Evolutionary conservation across 73 alveolate genomes (phyloP).

Genomic region (Uronychia binucleata): DNA sequence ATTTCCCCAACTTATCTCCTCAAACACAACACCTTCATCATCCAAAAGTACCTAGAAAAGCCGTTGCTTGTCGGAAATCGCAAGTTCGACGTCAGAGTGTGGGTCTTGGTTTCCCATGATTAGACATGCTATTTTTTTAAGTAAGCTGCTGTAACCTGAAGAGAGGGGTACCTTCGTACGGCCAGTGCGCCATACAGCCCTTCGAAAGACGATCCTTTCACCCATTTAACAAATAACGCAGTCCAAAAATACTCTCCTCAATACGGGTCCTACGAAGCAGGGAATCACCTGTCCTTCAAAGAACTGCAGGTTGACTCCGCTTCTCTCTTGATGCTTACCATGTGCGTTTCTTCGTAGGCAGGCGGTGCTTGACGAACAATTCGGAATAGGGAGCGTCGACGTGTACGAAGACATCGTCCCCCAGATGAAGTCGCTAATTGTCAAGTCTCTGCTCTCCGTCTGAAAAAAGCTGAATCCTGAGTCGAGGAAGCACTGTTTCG

Average conservation of each 20-base stretch:
- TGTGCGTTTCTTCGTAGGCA: conserved; percentile 6
- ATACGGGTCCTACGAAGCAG: conserved; percentile 91
- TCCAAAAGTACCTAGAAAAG: conserved; percentile 63
- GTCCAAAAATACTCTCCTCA: conserved; percentile 82
- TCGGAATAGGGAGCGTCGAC: conserved; percentile 19
- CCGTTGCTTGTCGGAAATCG: conserved; percentile 76
- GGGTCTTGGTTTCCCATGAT: conserved; percentile 92
- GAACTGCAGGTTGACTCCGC: conserved; percentile 46
- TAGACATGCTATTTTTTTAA: conserved; percentile 80
- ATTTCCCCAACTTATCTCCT: conserved; percentile 62
- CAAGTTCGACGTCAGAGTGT: conserved; percentile 85
- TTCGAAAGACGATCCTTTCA: conserved; percentile 60
- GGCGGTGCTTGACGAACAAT: conserved; percentile 43
- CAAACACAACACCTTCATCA: conserved; percentile 4
- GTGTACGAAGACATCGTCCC: conserved; percentile 57
- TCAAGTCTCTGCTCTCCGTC: conserved; percentile 65
- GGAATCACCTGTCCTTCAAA: conserved; percentile 77
- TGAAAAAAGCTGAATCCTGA: conserved; percentile 77
- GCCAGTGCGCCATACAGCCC: conserved; percentile 69
- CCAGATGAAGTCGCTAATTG: conserved; percentile 64
- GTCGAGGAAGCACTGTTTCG: conserved; percentile 82
- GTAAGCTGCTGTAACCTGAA: conserved; percentile 60
- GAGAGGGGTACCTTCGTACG: conserved; percentile 91
- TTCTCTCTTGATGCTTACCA: not conserved
- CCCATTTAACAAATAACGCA: conserved; percentile 95